Percentiles rank a stretch among this genome's conserved stretches.
Conservation (phyloP, 768 basidiomycete species). For the Xerocomellus chrysenteron region DNA sequence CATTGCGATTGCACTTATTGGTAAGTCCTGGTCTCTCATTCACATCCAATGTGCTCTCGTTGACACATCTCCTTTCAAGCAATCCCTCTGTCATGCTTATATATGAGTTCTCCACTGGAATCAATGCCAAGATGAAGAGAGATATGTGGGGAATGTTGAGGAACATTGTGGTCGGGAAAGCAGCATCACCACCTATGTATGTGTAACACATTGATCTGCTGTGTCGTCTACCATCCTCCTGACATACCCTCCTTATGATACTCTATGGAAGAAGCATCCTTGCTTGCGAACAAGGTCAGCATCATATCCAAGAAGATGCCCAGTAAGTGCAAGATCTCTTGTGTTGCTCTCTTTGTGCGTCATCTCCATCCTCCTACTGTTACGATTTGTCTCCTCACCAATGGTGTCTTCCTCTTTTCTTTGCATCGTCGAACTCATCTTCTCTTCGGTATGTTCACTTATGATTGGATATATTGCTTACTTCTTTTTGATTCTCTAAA, state of each 20-base stretch:
- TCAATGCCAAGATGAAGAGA: constrained; percentile 80
- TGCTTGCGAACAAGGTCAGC: constrained; percentile 72
- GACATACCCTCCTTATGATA: constrained; percentile 38
- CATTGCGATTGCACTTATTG: constrained; percentile 82
- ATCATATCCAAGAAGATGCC: constrained; percentile 72
- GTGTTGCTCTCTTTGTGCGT: not conserved
- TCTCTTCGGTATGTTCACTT: no score
- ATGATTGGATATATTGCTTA: no score
- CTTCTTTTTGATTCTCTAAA: no score
- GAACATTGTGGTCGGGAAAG: constrained; percentile 63
- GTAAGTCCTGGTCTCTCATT: constrained; percentile 28
- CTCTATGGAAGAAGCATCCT: constrained; percentile 84
- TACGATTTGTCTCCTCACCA: no score
- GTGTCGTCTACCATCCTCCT: not conserved
- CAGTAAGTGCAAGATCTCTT: constrained; percentile 38
- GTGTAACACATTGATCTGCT: not conserved
- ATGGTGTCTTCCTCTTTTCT: no score
- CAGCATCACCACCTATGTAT: constrained; percentile 68
- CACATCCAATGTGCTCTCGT: no score
- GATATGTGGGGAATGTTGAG: constrained; percentile 80
- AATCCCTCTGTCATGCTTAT: constrained; percentile 78
- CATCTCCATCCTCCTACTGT: not conserved
- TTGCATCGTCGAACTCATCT: no score
- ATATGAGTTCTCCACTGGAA: constrained; percentile 81
- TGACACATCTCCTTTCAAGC: constrained; percentile 36